Evolutionary conservation across 2,329 filamentous ascomycete genomes (phyloP), one percentile per base, ranked within the genome.

Genomic region (Aspergillus glaucus): DNA sequence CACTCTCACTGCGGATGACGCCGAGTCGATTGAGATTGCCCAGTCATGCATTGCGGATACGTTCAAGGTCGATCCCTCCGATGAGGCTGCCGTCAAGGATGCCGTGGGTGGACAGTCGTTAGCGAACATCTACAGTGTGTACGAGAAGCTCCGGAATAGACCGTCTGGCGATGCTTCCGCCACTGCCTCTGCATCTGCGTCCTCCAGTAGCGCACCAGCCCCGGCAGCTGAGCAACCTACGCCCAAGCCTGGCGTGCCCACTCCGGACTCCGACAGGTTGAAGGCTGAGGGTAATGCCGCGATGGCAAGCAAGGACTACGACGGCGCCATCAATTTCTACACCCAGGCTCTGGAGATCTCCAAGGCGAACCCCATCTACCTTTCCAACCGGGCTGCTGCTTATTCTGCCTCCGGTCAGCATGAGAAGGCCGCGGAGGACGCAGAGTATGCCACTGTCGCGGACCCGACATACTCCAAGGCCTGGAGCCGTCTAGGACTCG

Each of bases 401-500:
- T 88, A 95, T 78, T 90, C 85, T 24, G 92, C 89, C 19, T 83
- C 83, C 53, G 82, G 84, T 60, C 85, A 95, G 72, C 91, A 97
- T 75, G 82, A 86, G 53, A 84, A 87, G 54, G 93, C 93, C 10
- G 84, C 82, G 60, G 78, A 85, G 53, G 93, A 98, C 69, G 93
- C 93, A 43, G 92, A 97, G 75, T 81, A 93, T 56, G 93, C 93
- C 48, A 88, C 93, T 48, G 81, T 82, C 49, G 80, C 90, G 47
- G 93, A 98, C 69, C 89, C 93, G 10, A 84, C 83, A 67, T 98
- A 97, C 78, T 95, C 91, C 57, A 97, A 98, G 76, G 93, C 90
- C 14, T 98, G 93, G 93, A 93, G 87, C 59, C 82, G 93, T 53
- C 79, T 98, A 17, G 93, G 93, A 17, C 84, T 97, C 36, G 93